phyloP scores from a whole-genome alignment of 2,329 filamentous ascomycete species.

The Colletotrichum sp. region DNA sequence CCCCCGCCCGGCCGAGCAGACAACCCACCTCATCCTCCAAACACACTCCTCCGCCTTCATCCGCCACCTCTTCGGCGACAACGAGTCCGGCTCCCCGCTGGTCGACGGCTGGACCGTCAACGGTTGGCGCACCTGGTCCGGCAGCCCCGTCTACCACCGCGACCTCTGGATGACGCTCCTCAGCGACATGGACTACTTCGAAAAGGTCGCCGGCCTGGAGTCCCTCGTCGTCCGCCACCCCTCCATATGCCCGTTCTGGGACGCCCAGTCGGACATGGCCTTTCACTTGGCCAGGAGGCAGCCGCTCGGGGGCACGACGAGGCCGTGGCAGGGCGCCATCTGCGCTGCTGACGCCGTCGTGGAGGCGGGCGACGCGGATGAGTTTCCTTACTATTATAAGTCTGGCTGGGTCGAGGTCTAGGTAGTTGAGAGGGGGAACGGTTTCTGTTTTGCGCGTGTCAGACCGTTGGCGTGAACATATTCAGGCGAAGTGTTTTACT shows the following conservation, averaged over 20 bases:
- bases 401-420: background rate
- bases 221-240: background rate
- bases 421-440: rapidly evolving
- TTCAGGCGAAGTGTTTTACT: rapidly evolving
- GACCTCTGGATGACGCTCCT: background rate
- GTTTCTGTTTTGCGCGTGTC: background rate
- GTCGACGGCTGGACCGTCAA: background rate
- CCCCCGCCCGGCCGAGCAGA: background rate
- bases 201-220: background rate
- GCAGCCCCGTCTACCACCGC: background rate
- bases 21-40: background rate
- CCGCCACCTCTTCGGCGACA: background rate
- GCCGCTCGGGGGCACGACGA: background rate
- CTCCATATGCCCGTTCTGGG: background rate
- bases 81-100: background rate
- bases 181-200: background rate
- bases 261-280: background rate
- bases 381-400: background rate
- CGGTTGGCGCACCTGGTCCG: background rate
- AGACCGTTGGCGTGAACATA: rapidly evolving
- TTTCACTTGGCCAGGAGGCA: background rate
- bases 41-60: background rate
- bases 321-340: background rate
- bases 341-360: background rate
- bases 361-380: background rate